These are phyloP conservation scores for Calocera viscosa DNA, from an alignment of 768 basidiomycete genomes.

Conservation along the genomic window DNA sequence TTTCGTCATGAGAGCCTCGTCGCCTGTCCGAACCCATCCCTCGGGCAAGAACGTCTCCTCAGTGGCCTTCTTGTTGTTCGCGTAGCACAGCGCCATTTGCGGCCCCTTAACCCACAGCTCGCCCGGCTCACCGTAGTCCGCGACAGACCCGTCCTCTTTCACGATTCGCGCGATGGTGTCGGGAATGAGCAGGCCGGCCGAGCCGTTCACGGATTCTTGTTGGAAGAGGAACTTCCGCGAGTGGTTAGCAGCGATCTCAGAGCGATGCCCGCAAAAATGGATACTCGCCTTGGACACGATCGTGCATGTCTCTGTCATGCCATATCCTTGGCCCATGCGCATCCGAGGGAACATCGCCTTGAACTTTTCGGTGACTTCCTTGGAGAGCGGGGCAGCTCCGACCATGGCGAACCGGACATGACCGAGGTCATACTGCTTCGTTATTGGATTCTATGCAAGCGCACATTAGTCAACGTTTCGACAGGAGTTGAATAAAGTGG, in stretches of 20 bases:
- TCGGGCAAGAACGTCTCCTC: slow-evolving; percentile 47
- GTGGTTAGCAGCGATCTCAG: too few relatives aligned
- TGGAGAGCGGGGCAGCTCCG: slow-evolving; percentile 48
- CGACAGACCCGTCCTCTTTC: slow-evolving; percentile 15
- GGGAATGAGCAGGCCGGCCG: slow-evolving; percentile 15
- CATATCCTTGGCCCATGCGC: slow-evolving; percentile 15
- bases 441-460: slow-evolving; percentile 35
- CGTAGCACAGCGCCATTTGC: slow-evolving; percentile 14
- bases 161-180: slow-evolving; percentile 15
- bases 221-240: slow-evolving; percentile 8
- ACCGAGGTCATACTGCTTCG: slow-evolving; percentile 39
- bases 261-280: too few relatives aligned
- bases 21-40: slow-evolving; percentile 68
- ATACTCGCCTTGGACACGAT: neutral
- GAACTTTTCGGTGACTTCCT: slow-evolving; percentile 40
- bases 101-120: slow-evolving; percentile 15
- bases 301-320: slow-evolving; percentile 12
- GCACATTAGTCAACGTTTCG: neutral
- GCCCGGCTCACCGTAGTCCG: slow-evolving; percentile 14
- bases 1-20: slow-evolving; percentile 45
- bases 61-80: slow-evolving; percentile 36
- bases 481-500: neutral
- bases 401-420: slow-evolving; percentile 36
- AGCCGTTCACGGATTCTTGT: slow-evolving; percentile 11
- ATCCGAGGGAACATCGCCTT: slow-evolving; percentile 40